These are phyloP conservation scores for Candida qinlingensis DNA, from an alignment of 805 yeast species.

Conservation along the genomic window DNA sequence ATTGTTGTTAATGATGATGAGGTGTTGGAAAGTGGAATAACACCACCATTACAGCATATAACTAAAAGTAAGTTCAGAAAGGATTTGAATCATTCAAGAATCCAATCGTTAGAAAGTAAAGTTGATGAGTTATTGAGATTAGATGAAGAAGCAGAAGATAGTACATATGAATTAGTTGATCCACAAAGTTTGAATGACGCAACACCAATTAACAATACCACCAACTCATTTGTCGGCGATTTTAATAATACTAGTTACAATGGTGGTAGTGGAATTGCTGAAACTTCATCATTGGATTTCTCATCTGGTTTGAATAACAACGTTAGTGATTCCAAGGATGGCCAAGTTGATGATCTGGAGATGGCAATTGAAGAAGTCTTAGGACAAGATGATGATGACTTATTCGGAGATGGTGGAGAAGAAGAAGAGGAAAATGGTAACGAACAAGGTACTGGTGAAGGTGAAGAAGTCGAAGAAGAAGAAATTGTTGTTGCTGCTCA, in stretches of 20 bases:
- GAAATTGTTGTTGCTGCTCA: conserved; percentile 27
- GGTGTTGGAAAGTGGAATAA: conserved; percentile 58
- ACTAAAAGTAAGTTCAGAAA: conserved; percentile 66
- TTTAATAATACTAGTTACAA: too few relatives aligned
- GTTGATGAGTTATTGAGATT: conserved; percentile 70
- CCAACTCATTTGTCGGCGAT: neutral
- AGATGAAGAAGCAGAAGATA: conserved; percentile 82
- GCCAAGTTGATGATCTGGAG: conserved; percentile 41
- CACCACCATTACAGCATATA: conserved; percentile 73
- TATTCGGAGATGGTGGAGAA: conserved; percentile 22
- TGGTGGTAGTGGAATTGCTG: too few relatives aligned
- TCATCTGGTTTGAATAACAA: too few relatives aligned
- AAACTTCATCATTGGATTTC: too few relatives aligned
- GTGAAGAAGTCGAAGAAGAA: conserved; percentile 22
- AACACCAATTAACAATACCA: conserved; percentile 12
- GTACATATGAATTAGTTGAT: conserved; percentile 70
- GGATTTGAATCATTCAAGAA: conserved; percentile 61
- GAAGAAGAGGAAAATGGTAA: conserved; percentile 19
- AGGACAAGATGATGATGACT: conserved; percentile 20
- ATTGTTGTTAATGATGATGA: conserved; percentile 33
- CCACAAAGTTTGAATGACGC: conserved; percentile 33
- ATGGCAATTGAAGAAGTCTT: conserved; percentile 54
- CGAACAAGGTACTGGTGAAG: conserved; percentile 20
- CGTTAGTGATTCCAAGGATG: conserved; percentile 3
- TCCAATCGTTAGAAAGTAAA: conserved; percentile 71